These are phyloP conservation scores for Aspergillus sojae DNA, from an alignment of 2,329 filamentous ascomycete genomes.

Conservation along the genomic window DNA sequence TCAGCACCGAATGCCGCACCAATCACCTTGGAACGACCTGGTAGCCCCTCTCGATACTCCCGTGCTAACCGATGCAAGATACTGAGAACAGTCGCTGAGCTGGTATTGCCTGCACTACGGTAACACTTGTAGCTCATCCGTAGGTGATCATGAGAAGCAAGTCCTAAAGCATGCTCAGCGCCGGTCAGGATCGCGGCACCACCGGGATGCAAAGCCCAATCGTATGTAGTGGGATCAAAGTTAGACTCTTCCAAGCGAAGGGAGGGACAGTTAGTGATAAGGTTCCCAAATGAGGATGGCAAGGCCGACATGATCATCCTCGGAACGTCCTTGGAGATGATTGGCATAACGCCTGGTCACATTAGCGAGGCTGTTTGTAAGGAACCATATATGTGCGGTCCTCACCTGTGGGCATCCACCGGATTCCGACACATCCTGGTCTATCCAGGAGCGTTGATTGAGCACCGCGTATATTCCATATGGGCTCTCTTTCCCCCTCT, in stretches of 20 bases:
- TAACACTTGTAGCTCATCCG: constrained; percentile 1
- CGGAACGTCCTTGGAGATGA: neutral
- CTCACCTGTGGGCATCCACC: neutral
- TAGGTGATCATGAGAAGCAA: neutral
- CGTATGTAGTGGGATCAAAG: neutral
- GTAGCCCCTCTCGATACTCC: neutral
- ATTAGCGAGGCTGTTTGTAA: no score
- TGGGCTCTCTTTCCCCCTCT: neutral
- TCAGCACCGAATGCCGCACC: constrained; percentile 3
- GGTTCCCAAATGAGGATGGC: neutral
- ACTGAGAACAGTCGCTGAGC: neutral
- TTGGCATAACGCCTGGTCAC: neutral
- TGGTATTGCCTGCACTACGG: neutral
- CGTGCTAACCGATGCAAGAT: neutral
- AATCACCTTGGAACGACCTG: neutral
- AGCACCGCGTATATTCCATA: neutral
- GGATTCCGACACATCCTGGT: neutral
- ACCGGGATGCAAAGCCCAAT: constrained; percentile 11
- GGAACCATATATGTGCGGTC: no score
- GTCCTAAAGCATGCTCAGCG: neutral
- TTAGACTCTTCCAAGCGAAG: neutral
- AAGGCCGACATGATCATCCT: neutral
- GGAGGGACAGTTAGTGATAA: neutral
- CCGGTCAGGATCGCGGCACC: neutral
- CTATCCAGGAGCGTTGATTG: neutral